phyloP scores from a whole-genome alignment of 2,329 filamentous ascomycete species.

The Berkeleyomyces rouxiae region DNA sequence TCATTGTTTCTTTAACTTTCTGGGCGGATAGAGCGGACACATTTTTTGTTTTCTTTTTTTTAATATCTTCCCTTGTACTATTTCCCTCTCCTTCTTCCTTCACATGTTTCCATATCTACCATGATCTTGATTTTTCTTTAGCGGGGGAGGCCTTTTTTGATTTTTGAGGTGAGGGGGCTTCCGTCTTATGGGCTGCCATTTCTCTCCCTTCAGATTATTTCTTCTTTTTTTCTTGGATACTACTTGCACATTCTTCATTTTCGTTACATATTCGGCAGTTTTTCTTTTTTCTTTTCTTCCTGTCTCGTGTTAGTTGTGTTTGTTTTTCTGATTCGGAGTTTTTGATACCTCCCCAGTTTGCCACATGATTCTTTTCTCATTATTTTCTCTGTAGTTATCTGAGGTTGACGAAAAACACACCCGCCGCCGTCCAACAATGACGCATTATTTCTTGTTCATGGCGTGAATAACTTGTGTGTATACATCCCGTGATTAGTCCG shows the following conservation, averaged over 20 bases:
- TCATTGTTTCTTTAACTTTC: not conserved
- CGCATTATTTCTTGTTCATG: not conserved
- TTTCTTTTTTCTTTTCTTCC: not conserved
- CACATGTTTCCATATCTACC: not conserved
- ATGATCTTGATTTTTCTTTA: not conserved
- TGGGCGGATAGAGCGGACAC: not conserved
- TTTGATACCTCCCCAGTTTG: conserved; percentile 3
- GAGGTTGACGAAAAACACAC: not conserved
- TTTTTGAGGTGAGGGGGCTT: conserved; percentile 9
- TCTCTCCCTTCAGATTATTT: not conserved
- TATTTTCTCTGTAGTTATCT: not conserved
- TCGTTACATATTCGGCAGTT: not conserved
- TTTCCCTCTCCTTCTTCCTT: not conserved
- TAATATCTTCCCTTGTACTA: not conserved
- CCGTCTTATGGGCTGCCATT: not conserved
- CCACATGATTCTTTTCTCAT: not conserved
- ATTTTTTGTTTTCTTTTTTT: not conserved
- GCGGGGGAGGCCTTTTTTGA: not conserved
- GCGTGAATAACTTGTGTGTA: not conserved
- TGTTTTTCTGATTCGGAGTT: conserved; percentile 1
- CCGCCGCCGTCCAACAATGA: not conserved
- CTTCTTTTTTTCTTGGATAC: conserved; percentile 5
- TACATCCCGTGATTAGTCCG: too few species aligned
- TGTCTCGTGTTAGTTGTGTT: not conserved
- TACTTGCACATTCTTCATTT: not conserved